Evolutionary conservation across 345 rosid genomes (phyloP).

Genomic region (Acer saccharum): DNA sequence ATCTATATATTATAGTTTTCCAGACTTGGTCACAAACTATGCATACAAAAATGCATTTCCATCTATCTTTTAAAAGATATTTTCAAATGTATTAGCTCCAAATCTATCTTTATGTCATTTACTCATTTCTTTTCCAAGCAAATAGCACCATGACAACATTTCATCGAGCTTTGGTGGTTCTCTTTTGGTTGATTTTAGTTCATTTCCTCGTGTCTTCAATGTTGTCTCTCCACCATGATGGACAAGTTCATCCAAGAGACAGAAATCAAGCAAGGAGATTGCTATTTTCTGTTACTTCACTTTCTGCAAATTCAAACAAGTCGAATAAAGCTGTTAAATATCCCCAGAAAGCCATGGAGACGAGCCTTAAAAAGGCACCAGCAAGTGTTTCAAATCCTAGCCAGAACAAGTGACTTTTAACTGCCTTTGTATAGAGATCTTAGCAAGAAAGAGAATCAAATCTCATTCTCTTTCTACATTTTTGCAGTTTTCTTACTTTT

Average conservation of each 20-base stretch:
- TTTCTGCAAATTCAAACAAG: constrained; percentile 29
- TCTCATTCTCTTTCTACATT: constrained; percentile 25
- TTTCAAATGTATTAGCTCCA: constrained; percentile 4
- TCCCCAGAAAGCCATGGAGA: constrained; percentile 37
- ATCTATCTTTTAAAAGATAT: constrained; percentile 8
- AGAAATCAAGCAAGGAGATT: constrained; percentile 40
- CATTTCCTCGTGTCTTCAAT: constrained; percentile 29
- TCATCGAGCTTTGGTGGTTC: constrained; percentile 21
- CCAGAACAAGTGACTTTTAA: constrained; percentile 42
- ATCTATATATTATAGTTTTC: constrained; percentile 18
- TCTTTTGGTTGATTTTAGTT: constrained; percentile 29
- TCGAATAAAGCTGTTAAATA: constrained; percentile 22
- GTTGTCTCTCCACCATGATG: constrained; percentile 21
- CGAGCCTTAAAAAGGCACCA: constrained; percentile 50
- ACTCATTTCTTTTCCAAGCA: background rate
- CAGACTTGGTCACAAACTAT: constrained; percentile 12
- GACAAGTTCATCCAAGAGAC: constrained; percentile 19
- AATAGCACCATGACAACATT: constrained; percentile 25
- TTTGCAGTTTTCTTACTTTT: constrained; percentile 28
- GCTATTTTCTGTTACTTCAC: constrained; percentile 30
- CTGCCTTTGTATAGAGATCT: constrained; percentile 25
- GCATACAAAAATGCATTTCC: constrained; percentile 9
- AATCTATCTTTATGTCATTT: constrained; percentile 1
- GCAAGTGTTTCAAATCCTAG: constrained; percentile 54
- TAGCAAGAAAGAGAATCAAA: constrained; percentile 21